Evolutionary conservation across 2,329 filamentous ascomycete genomes (phyloP).

Genomic region (Aspergillus sp.): DNA sequence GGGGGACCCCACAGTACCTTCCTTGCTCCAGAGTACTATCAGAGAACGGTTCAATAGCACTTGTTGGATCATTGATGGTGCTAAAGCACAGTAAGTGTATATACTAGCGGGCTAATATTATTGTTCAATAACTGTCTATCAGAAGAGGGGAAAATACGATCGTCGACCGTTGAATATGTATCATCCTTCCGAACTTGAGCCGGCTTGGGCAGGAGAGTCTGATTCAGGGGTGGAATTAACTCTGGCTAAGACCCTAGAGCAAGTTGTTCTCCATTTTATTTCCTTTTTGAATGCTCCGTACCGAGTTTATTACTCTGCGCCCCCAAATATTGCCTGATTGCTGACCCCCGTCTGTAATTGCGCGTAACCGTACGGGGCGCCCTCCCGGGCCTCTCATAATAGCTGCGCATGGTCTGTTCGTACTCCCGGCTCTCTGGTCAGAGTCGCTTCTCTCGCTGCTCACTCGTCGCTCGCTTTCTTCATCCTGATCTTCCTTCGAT

Average conservation of each 20-base stretch:
- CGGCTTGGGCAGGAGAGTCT: no score
- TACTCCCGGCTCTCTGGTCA: not conserved
- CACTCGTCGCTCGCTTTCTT: conserved; percentile 15
- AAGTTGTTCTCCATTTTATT: not conserved
- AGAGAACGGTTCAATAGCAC: not conserved
- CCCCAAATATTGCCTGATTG: not conserved
- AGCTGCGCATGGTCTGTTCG: not conserved
- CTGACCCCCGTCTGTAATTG: not conserved
- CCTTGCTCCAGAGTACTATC: not conserved
- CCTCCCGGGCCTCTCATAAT: not conserved
- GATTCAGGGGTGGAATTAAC: not conserved
- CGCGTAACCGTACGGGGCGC: not conserved
- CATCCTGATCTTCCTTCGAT: conserved; percentile 23
- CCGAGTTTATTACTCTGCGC: not conserved
- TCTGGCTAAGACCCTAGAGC: not conserved
- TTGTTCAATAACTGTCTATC: not conserved
- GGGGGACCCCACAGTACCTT: conserved; percentile 5
- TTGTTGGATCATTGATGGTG: not conserved
- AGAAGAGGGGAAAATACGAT: not conserved
- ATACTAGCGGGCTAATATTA: not conserved
- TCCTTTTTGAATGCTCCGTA: not conserved
- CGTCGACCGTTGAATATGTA: not conserved
- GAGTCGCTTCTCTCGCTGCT: conserved; percentile 15
- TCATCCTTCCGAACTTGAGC: not conserved
- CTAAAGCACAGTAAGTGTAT: no score